phyloP scores from a whole-genome alignment of 225 moss, liverwort and hornwort genomes.

The Takakia lepidozioides region DNA sequence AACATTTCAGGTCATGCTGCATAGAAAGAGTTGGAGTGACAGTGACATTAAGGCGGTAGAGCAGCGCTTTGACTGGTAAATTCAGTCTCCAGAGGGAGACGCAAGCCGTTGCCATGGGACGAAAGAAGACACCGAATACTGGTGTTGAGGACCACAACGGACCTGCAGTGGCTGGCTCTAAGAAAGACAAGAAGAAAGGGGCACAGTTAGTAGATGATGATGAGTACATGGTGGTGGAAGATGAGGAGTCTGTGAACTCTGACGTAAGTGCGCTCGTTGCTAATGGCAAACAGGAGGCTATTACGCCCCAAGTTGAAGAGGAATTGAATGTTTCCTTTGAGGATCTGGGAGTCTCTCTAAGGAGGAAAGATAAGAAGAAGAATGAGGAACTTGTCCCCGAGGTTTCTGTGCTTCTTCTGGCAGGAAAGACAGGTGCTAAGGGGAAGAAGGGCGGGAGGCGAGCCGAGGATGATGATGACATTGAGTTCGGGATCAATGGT shows the following conservation, averaged over 20 bases:
- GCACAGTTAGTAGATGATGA: slow-evolving; percentile 7
- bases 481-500: slow-evolving; percentile 11
- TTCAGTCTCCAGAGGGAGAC: no score
- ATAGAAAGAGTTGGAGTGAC: no score
- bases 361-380: slow-evolving; percentile 22
- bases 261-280: no score
- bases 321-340: slow-evolving; percentile 6
- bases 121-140: no score
- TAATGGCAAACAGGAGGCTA: background rate
- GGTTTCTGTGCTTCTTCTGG: slow-evolving; percentile 9
- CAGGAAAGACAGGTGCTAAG: slow-evolving; percentile 17
- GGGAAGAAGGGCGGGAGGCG: slow-evolving; percentile 20
- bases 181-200: slow-evolving; percentile 6
- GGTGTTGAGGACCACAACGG: no score
- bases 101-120: no score
- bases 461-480: slow-evolving; percentile 11
- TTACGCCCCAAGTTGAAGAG: background rate
- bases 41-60: no score
- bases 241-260: background rate
- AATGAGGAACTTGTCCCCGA: slow-evolving; percentile 15
- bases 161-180: no score
- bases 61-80: no score
- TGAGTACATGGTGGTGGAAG: slow-evolving; percentile 8
- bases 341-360: slow-evolving; percentile 1
- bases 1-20: no score